Base-by-base conservation (phyloP, 2,329 filamentous ascomycete species). In the Chaetomiaceae sp. region DNA sequence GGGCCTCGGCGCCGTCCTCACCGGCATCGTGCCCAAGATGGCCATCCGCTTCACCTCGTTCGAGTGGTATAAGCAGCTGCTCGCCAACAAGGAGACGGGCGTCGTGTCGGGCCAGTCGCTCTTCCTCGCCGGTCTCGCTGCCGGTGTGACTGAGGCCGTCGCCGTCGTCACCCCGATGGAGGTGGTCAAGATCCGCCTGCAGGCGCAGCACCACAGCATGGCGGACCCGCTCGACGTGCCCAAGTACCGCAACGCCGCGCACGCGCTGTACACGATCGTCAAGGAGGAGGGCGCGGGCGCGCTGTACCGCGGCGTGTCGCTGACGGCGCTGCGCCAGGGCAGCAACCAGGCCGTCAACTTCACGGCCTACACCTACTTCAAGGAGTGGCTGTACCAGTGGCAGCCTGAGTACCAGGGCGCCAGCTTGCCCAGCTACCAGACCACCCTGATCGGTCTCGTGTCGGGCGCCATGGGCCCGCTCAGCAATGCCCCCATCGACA, bases 271-370 rank as follows among this genome's bases (percentile, higher is more conserved):
- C 73, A 96, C 91, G 5, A 90, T 99, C 50, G 74, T 97, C 35
- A 85, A 83, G 62, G 93, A 99, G 73, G 93, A 99, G 70, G 95
- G 95, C 0, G 68, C 87, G 60, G 83, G 88, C 50, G 87, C 91
- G 5, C 73, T 99, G 31, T 99, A 96, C 74, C 87, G 93, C 54
- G 93, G 93, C 67, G 93, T 99, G 5, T 89, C 87, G 25, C 78
- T 99, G 53, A 99, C 93, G 1, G 93, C 93, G 1, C 77, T 99
- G 62, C 82, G 93, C 51, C 93, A 99, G 76, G 93, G 93, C 58
- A 90, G 86, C 57, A 99, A 99, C 73, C 93, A 99, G 76, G 93
- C 95, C 41, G 90, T 92, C 70, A 99, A 99, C 77, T 99, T 99
- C 76, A 97, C 92, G 13, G 92, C 93, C 10, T 99, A 99, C 74